A percentile compares a stretch with the other conserved stretches of the same genome.
Conservation (phyloP, 2,329 filamentous ascomycete genomes). For the Sporothrix euskadiensis region DNA sequence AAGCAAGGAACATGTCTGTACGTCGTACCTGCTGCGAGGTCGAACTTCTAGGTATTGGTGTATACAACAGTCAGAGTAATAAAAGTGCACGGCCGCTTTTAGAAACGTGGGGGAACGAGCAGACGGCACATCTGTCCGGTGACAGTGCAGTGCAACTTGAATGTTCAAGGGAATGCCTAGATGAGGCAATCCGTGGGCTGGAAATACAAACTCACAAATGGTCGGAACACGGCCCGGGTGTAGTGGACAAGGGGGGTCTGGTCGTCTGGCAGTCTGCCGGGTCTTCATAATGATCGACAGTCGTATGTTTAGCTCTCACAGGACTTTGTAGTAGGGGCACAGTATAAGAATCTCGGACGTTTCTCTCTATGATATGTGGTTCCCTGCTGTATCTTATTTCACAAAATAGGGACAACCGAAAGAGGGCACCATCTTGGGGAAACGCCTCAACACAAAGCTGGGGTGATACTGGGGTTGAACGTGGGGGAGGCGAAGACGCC, state of each 20-base stretch:
- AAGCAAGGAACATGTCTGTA: no score
- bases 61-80: neutral
- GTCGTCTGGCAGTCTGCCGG: no score
- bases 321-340: neutral
- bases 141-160: neutral
- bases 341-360: neutral
- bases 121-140: conserved; percentile 1
- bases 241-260: neutral
- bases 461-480: neutral
- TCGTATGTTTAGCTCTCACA: neutral
- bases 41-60: no score
- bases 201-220: no score
- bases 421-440: neutral
- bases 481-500: conserved; percentile 7
- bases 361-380: neutral
- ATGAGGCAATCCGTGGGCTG: neutral
- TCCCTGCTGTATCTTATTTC: neutral
- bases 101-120: neutral
- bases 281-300: neutral
- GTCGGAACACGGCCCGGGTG: conserved; percentile 3
- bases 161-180: neutral
- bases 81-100: no score
- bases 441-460: neutral
- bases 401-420: neutral
- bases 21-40: no score